These are phyloP conservation scores for Tylopilus sp. DNA, from an alignment of 768 basidiomycete species.

Conservation along the genomic window DNA sequence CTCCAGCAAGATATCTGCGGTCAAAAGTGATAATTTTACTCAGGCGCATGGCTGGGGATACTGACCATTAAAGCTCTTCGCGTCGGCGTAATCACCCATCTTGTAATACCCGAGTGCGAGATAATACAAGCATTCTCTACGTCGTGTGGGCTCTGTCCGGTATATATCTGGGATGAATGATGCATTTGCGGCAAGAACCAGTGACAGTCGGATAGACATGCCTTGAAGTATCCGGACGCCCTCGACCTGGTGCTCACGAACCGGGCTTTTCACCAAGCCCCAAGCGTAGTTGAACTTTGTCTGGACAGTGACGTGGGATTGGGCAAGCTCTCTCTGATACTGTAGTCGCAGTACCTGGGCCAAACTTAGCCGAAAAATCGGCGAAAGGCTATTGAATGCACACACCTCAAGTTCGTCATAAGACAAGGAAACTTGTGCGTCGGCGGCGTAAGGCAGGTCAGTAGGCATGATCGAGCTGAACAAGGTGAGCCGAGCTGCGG, in stretches of 20 bases:
- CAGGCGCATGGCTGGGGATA: neutral
- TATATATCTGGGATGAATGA: conserved; percentile 69
- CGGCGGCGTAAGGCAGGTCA: conserved; percentile 93
- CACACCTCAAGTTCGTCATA: conserved; percentile 87
- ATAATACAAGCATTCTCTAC: conserved; percentile 96
- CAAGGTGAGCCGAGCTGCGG: conserved; percentile 14
- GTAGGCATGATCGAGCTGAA: conserved; percentile 50
- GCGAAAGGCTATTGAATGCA: neutral
- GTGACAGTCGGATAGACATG: conserved; percentile 25
- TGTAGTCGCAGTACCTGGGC: conserved; percentile 77
- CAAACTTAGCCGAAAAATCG: neutral
- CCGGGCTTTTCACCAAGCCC: conserved; percentile 92
- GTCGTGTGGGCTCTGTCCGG: conserved; percentile 76
- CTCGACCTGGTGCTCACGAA: conserved; percentile 82
- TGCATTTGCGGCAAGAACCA: conserved; percentile 2
- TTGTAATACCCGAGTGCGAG: conserved; percentile 96
- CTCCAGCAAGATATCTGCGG: conserved; percentile 73
- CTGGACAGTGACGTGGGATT: conserved; percentile 86
- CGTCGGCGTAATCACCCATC: conserved; percentile 92
- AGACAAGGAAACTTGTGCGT: conserved; percentile 83
- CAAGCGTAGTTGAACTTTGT: conserved; percentile 98
- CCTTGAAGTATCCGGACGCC: conserved; percentile 92
- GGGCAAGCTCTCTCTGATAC: conserved; percentile 82
- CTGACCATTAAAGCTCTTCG: conserved; percentile 89
- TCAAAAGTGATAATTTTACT: conserved; percentile 1